Evolutionary conservation across 2,329 filamentous ascomycete genomes (phyloP), one percentile per base, ranked within the genome.

Genomic region (Neopestalotiopsis rosae): DNA sequence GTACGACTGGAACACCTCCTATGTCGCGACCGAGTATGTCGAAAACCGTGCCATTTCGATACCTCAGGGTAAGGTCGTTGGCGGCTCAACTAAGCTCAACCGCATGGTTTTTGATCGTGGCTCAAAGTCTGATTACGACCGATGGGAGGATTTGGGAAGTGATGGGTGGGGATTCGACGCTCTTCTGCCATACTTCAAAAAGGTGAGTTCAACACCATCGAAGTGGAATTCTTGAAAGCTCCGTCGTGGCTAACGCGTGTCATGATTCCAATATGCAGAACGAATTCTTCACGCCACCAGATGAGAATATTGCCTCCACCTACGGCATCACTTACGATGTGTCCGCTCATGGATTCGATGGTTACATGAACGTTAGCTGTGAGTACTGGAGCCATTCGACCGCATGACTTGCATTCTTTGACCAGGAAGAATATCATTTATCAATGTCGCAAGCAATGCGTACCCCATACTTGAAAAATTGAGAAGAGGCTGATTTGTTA

Each of bases 151-250:
- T 3, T 74, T 85, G 4, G 82, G 82, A 0, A 83, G 82, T 61
- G 74, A 76, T 0, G 80, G 78, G 1, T 85, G 83, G 83, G 79
- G 80, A 20, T 85, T 81, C 80, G 71, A 81, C 1, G 77, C 76
- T 28, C 74, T 89, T 12, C 74, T 84, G 1, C 85, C 82, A 0
- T 88, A 87, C 70, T 85, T 88, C 71, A 78, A 79, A 34, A 87
- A 87, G 77, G 83, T 83, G 40, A 65, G 69, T 45, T 34, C 49
- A 56, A 2, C 68, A 61, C 20, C 0, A 20, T 38, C 3, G 10
- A 24, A 4, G 20, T 30, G 34, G 38, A 5, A 32, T 28, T 45
- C 13, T 24, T 6, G 7, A 34, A 9, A 3, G 10, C 14, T 30
- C 1, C 59, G 71, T 3, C 69, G 69, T 4, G 61, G 71, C 9